Percentiles rank a stretch among this genome's conserved stretches.
Conservation (phyloP, 352 stramenopile species). For the Globisporangium nunn region DNA sequence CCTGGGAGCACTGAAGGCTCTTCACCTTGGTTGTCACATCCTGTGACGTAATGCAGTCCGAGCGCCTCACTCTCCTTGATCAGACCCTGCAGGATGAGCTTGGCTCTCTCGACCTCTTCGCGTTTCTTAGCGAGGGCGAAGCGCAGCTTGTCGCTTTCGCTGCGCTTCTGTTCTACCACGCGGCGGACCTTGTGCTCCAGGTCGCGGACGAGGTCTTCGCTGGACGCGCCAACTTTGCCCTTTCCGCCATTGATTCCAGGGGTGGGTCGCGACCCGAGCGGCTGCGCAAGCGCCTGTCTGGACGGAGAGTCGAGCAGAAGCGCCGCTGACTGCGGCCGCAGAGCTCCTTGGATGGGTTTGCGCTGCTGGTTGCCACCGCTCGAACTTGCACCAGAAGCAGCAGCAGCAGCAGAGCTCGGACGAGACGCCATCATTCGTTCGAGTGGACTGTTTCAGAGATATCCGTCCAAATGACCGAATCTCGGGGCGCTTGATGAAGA, state of each 20-base stretch:
- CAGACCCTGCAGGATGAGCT: slow-evolving; percentile 63
- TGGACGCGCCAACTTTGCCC: slow-evolving; percentile 47
- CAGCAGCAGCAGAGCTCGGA: slow-evolving; percentile 3
- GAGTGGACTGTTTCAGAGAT: not conserved
- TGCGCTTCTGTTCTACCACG: slow-evolving; percentile 76
- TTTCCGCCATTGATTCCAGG: slow-evolving; percentile 10
- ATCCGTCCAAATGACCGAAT: slow-evolving; percentile 1
- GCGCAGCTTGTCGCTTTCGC: slow-evolving; percentile 64
- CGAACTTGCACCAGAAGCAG: too few relatives aligned
- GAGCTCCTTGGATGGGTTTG: slow-evolving; percentile 21
- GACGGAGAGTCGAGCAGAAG: slow-evolving; percentile 16
- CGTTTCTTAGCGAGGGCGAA: slow-evolving; percentile 60
- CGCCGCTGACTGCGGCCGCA: slow-evolving; percentile 34
- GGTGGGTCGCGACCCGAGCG: not conserved
- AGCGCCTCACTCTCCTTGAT: slow-evolving; percentile 69
- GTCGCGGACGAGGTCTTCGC: slow-evolving; percentile 70
- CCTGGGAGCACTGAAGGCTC: not conserved
- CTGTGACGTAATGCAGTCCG: slow-evolving; percentile 42
- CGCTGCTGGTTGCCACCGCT: not conserved
- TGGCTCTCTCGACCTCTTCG: slow-evolving; percentile 57
- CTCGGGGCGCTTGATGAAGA: too few relatives aligned
- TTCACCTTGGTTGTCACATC: slow-evolving; percentile 20
- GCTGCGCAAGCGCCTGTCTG: slow-evolving; percentile 5
- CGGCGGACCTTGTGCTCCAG: slow-evolving; percentile 71
- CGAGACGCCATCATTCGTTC: slow-evolving; percentile 1